These are phyloP conservation scores for Leccinum subrobustum DNA, from an alignment of 1,284 basidiomycete genomes.

Conservation along the genomic window DNA sequence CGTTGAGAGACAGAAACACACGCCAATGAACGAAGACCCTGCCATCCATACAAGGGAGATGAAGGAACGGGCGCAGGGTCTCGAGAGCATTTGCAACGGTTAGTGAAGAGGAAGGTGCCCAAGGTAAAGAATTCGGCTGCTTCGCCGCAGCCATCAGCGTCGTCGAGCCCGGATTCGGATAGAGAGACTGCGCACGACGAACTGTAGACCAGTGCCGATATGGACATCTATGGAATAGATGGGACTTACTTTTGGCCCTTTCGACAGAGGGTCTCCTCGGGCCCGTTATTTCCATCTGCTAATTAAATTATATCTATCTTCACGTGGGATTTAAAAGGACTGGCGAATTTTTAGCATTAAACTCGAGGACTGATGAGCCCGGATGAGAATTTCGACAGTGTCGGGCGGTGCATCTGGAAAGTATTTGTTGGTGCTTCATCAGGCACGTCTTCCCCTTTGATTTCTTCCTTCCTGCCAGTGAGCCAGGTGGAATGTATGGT, in stretches of 20 bases:
- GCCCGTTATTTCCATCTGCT: neutral
- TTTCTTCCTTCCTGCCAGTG: no score
- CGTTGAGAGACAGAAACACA: slow-evolving; percentile 77
- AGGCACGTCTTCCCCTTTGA: no score
- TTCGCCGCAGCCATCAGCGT: slow-evolving; percentile 14
- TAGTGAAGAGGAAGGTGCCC: slow-evolving; percentile 66
- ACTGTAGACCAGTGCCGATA: slow-evolving; percentile 21
- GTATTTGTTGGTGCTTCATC: slow-evolving; percentile 24
- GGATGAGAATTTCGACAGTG: neutral
- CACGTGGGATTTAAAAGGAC: neutral
- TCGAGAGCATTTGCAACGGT: slow-evolving; percentile 73
- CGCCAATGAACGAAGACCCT: slow-evolving; percentile 75
- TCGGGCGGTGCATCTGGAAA: neutral
- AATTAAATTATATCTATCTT: neutral
- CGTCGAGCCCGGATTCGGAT: slow-evolving; percentile 22
- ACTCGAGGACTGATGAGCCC: neutral
- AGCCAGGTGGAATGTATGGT: no score
- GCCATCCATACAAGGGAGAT: slow-evolving; percentile 81
- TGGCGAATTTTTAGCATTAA: neutral
- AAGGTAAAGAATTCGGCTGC: slow-evolving; percentile 44
- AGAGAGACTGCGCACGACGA: slow-evolving; percentile 29
- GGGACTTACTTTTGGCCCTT: neutral
- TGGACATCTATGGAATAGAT: slow-evolving; percentile 10
- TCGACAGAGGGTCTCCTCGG: neutral
- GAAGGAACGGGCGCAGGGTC: slow-evolving; percentile 73